Base-by-base conservation (phyloP, 148 eudicot species). In the Amaranthus palmeri region DNA sequence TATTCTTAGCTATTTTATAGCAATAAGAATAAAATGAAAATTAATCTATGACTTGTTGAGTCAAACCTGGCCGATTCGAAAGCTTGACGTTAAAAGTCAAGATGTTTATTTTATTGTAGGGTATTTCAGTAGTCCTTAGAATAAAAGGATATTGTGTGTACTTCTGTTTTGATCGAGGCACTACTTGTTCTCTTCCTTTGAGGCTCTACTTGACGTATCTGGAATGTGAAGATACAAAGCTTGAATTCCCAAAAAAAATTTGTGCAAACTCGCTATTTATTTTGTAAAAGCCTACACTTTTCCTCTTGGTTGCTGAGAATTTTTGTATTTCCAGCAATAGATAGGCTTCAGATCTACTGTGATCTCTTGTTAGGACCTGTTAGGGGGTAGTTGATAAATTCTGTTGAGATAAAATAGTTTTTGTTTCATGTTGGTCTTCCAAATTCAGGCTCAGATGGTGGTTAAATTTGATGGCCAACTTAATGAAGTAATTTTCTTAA, bases 381-480 rank as follows among this genome's bases (percentile, higher is more conserved):
- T 25, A 53, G 54, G 4, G 45, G 10, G 42, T 53, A 47, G 40
- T 10, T 67, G 47, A 57, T 48, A 57, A 51, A 54, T 43, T 54
- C 69, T 44, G 44, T 47, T 56, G 5, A 25, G 36, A 25, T 25
- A 25, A 25, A 25, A 25, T 25, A 25, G 36, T 25, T 25, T 25
- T 25, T 25, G 36, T 25, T 25, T 25, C 12, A 6, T 55, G 74
- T 77, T 58, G 72, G 61, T 59, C 72, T 72, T 67, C 76, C 59
- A 61, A 77, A 58, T 57, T 68, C 40, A 53, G 10, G 50, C n/a
- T 9, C 12, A 50, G 15, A 41, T 50, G 51, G 78, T 79, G 25
- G 82, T 69, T 74, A 66, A 56, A 79, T 74, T 65, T 56, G 57
- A 54, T 3, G 57, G 57, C 17, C 57, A 54, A 11, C 57, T 56